These are phyloP conservation scores for Candida parachauliodes DNA, from an alignment of 805 yeast genomes.

Conservation along the genomic window DNA sequence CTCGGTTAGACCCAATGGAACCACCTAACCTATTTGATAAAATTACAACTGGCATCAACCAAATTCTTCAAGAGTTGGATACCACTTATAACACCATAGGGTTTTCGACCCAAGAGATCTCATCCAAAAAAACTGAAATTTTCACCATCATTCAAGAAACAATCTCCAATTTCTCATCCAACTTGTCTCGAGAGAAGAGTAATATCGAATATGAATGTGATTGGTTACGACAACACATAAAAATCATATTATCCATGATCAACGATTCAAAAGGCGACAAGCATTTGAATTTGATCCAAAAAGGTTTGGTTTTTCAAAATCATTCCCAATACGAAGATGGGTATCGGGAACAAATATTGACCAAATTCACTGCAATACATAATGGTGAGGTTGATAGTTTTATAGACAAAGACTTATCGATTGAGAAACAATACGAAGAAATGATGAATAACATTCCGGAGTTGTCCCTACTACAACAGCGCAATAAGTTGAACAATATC, in stretches of 20 bases:
- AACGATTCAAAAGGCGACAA: slow-evolving; percentile 32
- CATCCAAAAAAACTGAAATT: slow-evolving; percentile 46
- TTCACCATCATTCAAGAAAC: slow-evolving; percentile 49
- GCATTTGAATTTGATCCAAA: slow-evolving; percentile 16
- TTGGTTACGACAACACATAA: slow-evolving; percentile 42
- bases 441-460: slow-evolving; percentile 22
- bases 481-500: slow-evolving; percentile 28
- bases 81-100: slow-evolving; percentile 52
- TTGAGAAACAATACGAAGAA: slow-evolving; percentile 23
- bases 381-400: slow-evolving; percentile 1
- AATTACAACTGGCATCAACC: slow-evolving; percentile 31
- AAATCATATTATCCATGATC: slow-evolving; percentile 37
- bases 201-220: slow-evolving; percentile 42
- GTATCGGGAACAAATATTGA: slow-evolving; percentile 23
- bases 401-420: slow-evolving; percentile 8
- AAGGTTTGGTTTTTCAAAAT: slow-evolving; percentile 33
- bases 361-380: slow-evolving; percentile 11
- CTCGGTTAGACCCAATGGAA: background rate
- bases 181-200: slow-evolving; percentile 32
- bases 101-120: slow-evolving; percentile 47
- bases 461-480: slow-evolving; percentile 28
- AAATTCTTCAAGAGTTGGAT: slow-evolving; percentile 40
- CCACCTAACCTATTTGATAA: slow-evolving; percentile 21
- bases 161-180: slow-evolving; percentile 36
- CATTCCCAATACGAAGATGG: slow-evolving; percentile 24